Evolutionary conservation across 352 stramenopile genomes (phyloP).

Genomic region (Lagenidium sp.): DNA sequence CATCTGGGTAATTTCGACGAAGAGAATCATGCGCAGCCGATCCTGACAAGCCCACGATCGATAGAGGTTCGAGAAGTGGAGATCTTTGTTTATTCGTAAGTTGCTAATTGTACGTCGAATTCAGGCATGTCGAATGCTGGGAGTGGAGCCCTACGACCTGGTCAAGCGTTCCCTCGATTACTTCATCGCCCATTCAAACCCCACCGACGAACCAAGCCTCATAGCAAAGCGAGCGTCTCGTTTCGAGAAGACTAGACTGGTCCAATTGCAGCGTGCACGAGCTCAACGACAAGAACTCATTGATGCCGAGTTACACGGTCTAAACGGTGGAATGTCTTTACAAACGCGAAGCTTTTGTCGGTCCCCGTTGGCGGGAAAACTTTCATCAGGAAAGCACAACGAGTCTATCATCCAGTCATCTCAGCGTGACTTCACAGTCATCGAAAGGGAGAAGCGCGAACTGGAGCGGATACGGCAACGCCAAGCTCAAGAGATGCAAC

Average conservation of each 20-base stretch:
- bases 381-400: conserved; percentile 15
- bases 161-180: conserved; percentile 41
- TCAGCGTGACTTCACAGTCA: conserved; percentile 33
- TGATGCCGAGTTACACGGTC: conserved; percentile 29
- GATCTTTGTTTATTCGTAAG: too few relatives aligned
- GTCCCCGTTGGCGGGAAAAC: conserved; percentile 27
- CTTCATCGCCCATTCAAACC: conserved; percentile 28
- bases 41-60: conserved; percentile 60
- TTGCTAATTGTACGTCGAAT: too few relatives aligned
- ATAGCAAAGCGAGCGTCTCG: conserved; percentile 41
- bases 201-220: conserved; percentile 22
- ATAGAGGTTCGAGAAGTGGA: conserved; percentile 17
- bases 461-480: conserved; percentile 65
- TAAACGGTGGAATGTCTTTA: conserved; percentile 43
- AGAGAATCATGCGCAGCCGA: conserved; percentile 14
- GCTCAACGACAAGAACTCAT: conserved; percentile 47
- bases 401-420: conserved; percentile 6
- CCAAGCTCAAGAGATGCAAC: conserved; percentile 60
- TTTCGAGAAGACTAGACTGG: conserved; percentile 47
- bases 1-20: conserved; percentile 68
- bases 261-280: conserved; percentile 40
- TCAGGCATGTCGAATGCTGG: conserved; percentile 65
- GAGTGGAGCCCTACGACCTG: conserved; percentile 57
- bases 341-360: conserved; percentile 43
- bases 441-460: conserved; percentile 57